A percentile compares a stretch with the other conserved stretches of the same genome.
Conservation (phyloP, 441 rosid species). For the Eutrema salsugineum region DNA sequence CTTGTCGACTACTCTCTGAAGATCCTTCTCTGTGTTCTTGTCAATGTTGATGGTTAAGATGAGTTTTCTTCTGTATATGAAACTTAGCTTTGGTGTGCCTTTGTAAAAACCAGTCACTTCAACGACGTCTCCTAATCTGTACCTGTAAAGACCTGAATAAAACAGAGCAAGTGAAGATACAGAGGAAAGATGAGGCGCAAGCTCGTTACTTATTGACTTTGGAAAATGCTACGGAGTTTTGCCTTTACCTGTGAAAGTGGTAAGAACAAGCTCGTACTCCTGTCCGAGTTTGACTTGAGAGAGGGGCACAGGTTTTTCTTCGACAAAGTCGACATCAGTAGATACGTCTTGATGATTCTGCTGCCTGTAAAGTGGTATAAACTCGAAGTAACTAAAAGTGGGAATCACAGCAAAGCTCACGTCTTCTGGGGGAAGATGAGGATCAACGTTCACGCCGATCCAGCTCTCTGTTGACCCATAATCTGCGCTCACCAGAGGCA, state of each 20-base stretch:
- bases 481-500: constrained; percentile 78
- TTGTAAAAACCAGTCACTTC: constrained; percentile 78
- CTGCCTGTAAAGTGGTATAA: constrained; percentile 67
- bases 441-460: constrained; percentile 90
- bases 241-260: constrained; percentile 75
- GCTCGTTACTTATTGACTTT: background rate
- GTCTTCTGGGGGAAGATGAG: constrained; percentile 56
- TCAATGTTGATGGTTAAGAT: constrained; percentile 76
- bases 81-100: constrained; percentile 78
- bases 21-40: constrained; percentile 90
- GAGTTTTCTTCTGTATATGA: constrained; percentile 77
- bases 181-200: background rate
- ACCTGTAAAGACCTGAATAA: constrained; percentile 67
- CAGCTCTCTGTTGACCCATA: constrained; percentile 93
- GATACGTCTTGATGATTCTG: constrained; percentile 33
- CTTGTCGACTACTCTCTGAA: constrained; percentile 66
- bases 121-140: constrained; percentile 77
- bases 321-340: constrained; percentile 44
- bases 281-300: constrained; percentile 70
- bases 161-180: background rate
- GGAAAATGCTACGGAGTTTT: background rate
- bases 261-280: constrained; percentile 77
- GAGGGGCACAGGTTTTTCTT: constrained; percentile 74
- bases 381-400: constrained; percentile 82
- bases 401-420: constrained; percentile 81